Evolutionary conservation across 176 grass and related monocot genomes (phyloP).

Genomic region (Rhynchospora pubera): DNA sequence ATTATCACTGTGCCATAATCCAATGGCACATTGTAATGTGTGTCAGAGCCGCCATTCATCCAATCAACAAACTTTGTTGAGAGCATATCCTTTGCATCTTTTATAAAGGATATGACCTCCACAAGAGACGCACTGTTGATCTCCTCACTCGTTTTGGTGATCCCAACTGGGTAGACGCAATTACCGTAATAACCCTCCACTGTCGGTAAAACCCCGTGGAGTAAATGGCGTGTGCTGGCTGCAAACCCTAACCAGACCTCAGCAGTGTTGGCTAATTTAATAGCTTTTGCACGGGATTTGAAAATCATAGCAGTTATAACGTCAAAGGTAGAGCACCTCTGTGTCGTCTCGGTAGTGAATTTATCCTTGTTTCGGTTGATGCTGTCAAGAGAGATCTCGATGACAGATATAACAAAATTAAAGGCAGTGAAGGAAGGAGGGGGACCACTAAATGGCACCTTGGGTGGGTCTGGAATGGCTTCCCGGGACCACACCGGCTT

Average conservation of each 20-base stretch:
- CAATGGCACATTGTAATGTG: conserved; percentile 70
- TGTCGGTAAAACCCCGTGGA: conserved; percentile 41
- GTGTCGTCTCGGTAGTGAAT: conserved; percentile 29
- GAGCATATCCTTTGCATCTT: conserved; percentile 61
- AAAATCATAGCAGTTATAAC: conserved; percentile 58
- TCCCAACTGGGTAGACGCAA: conserved; percentile 62
- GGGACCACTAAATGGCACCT: conserved; percentile 36
- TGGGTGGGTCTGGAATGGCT: conserved; percentile 49
- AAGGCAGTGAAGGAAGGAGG: conserved; percentile 41
- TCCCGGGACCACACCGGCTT: conserved; percentile 54
- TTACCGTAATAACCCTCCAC: conserved; percentile 70
- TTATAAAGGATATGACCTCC: conserved; percentile 54
- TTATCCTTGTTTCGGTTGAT: conserved; percentile 50
- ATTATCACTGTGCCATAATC: conserved; percentile 64
- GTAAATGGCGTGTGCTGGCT: conserved; percentile 69
- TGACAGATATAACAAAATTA: conserved; percentile 55
- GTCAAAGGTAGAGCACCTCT: conserved; percentile 79
- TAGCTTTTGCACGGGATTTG: conserved; percentile 50
- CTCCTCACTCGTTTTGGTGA: conserved; percentile 25
- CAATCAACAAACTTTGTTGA: conserved; percentile 47
- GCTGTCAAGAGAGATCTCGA: conserved; percentile 45
- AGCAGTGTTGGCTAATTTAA: conserved; percentile 24
- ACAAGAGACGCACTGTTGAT: conserved; percentile 31
- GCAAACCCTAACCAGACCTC: conserved; percentile 71
- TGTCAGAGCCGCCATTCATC: conserved; percentile 42